Conservation (phyloP, 2,329 filamentous ascomycete species). For the Cadophora sp. region DNA sequence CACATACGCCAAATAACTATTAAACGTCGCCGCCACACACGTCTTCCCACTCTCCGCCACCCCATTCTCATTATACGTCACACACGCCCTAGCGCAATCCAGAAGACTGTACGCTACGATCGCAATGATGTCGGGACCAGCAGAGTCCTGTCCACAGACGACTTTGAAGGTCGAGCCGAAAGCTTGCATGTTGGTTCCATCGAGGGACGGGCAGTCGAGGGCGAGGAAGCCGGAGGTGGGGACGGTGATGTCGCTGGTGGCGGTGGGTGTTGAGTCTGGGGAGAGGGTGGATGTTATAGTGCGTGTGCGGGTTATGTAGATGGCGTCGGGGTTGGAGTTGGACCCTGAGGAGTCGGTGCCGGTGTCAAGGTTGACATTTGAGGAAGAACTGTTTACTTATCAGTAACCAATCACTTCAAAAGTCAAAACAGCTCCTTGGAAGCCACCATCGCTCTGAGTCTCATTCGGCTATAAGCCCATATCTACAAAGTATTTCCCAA, state of each 20-base stretch:
- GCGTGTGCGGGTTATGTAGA: constrained; percentile 3
- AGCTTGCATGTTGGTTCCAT: not conserved
- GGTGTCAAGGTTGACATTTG: constrained; percentile 1
- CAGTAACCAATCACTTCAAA: not conserved
- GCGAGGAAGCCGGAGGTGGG: constrained; percentile 9
- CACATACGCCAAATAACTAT: constrained; percentile 16
- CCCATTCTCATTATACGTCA: constrained; percentile 8
- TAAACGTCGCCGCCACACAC: constrained; percentile 17
- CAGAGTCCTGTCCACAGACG: constrained; percentile 13
- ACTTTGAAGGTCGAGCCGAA: constrained; percentile 12
- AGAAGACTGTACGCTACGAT: constrained; percentile 13
- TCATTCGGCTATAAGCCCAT: not conserved
- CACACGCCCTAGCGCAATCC: constrained; percentile 14
- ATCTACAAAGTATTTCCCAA: no score
- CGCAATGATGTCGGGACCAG: constrained; percentile 14
- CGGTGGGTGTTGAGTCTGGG: not conserved
- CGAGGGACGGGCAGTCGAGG: constrained; percentile 12
- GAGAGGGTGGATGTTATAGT: not conserved
- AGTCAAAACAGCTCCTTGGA: not conserved
- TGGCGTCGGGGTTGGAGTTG: not conserved
- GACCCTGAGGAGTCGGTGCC: not conserved
- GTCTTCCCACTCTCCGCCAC: not conserved
- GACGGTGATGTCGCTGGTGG: constrained; percentile 1
- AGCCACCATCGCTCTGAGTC: not conserved
- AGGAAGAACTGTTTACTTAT: not conserved